These are phyloP conservation scores for Pseudogymnoascus verrucosus DNA, from an alignment of 2,329 filamentous ascomycete species.

Conservation along the genomic window DNA sequence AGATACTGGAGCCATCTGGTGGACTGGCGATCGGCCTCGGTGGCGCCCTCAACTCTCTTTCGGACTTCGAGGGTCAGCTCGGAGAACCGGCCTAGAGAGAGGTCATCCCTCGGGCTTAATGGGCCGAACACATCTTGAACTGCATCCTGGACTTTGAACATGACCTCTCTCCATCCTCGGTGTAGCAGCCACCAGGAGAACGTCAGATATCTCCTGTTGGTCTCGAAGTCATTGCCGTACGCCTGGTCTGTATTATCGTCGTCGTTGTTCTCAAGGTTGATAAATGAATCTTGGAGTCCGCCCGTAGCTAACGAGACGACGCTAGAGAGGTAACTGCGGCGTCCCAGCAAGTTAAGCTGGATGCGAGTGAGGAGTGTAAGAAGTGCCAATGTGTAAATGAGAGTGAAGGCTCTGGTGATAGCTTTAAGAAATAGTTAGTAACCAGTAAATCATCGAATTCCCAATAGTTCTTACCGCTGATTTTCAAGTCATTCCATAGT, in stretches of 20 bases:
- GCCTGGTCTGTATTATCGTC: slow-evolving; percentile 75
- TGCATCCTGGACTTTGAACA: slow-evolving; percentile 72
- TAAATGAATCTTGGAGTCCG: slow-evolving; percentile 50
- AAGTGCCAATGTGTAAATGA: slow-evolving; percentile 84
- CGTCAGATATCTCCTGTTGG: slow-evolving; percentile 87
- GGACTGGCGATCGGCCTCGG: slow-evolving; percentile 52
- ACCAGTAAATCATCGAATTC: slow-evolving; percentile 9
- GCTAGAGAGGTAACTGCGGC: slow-evolving; percentile 90
- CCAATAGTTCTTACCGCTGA: slow-evolving; percentile 60
- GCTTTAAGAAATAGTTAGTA: slow-evolving; percentile 42
- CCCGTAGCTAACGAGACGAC: slow-evolving; percentile 85
- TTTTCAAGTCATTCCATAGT: slow-evolving; percentile 95
- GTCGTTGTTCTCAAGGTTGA: slow-evolving; percentile 87
- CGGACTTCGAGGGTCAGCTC: slow-evolving; percentile 77
- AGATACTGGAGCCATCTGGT: slow-evolving; percentile 69
- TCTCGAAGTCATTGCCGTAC: slow-evolving; percentile 91
- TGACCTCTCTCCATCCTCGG: slow-evolving; percentile 75
- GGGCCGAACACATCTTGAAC: slow-evolving; percentile 86
- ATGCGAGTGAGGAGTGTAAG: slow-evolving; percentile 88
- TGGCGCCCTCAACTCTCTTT: slow-evolving; percentile 72
- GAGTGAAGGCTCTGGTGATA: slow-evolving; percentile 80
- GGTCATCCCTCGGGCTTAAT: slow-evolving; percentile 79
- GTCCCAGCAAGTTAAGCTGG: slow-evolving; percentile 92
- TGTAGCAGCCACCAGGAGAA: slow-evolving; percentile 98
- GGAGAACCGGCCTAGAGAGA: slow-evolving; percentile 72